These are phyloP conservation scores for Suillus discolor DNA, from an alignment of 768 basidiomycete genomes.

Conservation along the genomic window DNA sequence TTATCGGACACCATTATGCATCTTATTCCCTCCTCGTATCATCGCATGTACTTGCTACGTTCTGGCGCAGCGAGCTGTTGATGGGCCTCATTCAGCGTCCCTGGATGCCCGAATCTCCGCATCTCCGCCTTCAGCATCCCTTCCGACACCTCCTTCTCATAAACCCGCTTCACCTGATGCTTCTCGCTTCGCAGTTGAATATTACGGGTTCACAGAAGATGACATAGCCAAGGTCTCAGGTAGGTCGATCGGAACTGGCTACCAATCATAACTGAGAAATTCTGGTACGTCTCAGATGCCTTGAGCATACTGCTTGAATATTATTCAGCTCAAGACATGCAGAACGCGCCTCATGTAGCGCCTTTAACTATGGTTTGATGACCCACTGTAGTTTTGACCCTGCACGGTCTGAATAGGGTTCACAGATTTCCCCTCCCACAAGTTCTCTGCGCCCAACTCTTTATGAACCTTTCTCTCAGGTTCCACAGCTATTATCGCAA, in stretches of 20 bases:
- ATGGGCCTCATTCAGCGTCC: conserved; percentile 74
- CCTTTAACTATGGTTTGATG: conserved; percentile 53
- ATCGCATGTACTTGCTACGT: conserved; percentile 80
- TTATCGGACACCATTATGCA: conserved; percentile 77
- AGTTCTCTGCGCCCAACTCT: conserved; percentile 38
- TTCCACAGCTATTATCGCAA: conserved; percentile 19
- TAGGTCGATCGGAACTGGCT: conserved; percentile 29
- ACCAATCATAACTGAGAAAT: conserved; percentile 8
- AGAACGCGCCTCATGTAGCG: conserved; percentile 51
- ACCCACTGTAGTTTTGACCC: conserved; percentile 1
- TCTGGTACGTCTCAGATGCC: conserved; percentile 47
- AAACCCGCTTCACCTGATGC: conserved; percentile 74
- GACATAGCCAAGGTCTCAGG: conserved; percentile 66
- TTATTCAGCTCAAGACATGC: conserved; percentile 63
- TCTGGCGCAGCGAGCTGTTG: conserved; percentile 69
- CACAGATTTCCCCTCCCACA: conserved; percentile 54
- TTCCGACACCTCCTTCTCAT: conserved; percentile 81
- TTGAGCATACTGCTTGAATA: conserved; percentile 72
- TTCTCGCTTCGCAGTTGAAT: conserved; percentile 65
- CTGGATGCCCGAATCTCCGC: conserved; percentile 74
- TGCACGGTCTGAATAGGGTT: conserved; percentile 14
- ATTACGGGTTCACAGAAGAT: conserved; percentile 61
- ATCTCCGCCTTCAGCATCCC: conserved; percentile 70
- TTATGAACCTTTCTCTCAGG: conserved; percentile 43
- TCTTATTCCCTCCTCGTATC: conserved; percentile 68